Evolutionary conservation across 352 stramenopile genomes (phyloP), one percentile per base, ranked within the genome.

Genomic region (Phytophthora constricta): DNA sequence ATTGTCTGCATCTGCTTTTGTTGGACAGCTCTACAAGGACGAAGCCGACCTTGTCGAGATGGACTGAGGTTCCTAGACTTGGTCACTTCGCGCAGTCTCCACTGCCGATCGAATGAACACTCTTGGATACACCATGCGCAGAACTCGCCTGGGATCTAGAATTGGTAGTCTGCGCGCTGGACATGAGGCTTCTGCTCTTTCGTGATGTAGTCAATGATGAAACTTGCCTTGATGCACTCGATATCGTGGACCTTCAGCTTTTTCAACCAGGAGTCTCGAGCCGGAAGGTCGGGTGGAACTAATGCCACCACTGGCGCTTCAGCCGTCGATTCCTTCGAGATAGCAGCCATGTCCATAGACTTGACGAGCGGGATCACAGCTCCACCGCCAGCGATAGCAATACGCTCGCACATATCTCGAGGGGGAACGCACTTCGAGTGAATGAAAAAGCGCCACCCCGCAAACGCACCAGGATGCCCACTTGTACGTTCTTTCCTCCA

Each of bases 121-220:
- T n/a, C n/a, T n/a, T n/a, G n/a, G n/a, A n/a, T n/a, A n/a, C n/a
- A n/a, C n/a, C n/a, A n/a, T n/a, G n/a, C n/a, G 59, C 70, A 27
- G 65, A 61, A 58, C 14, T 23, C 11, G 34, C 14, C 19, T 16
- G 20, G n/a, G n/a, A 17, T 60, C 57, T 85, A 91, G 53, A 92
- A 49, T 41, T 60, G 53, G 46, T 91, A 95, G 59, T 82, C 74
- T 41, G 81, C 65, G 10, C 75, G 68, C 51, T 78, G 73, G 14
- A 84, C 80, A 16, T 68, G 77, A 45, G 79, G 77, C 16, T 65
- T 62, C 62, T 93, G 88, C 62, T 94, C 78, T 70, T 95, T 96
- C 25, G 88, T 94, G 52, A 96, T 73, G 58, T 85, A 92, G 57
- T 96, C 88, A 73, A 96, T 92, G 26, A 96, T 73, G 49, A 96